Percentiles rank a stretch among this genome's conserved stretches.
Conservation (phyloP, 169 alveolate species). For the Plasmodium sp. region DNA sequence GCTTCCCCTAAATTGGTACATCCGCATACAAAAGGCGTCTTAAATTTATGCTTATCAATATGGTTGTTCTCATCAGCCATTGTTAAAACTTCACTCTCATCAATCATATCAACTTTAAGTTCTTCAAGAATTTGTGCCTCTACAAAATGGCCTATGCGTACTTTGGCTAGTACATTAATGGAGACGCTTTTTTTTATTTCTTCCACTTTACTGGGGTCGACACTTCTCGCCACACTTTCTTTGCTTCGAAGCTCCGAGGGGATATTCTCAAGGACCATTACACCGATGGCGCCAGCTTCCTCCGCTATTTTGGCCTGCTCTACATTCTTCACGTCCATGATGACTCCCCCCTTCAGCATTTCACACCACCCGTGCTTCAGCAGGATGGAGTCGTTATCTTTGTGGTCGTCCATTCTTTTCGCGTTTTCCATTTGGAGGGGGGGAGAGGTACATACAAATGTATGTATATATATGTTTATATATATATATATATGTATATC, state of each 20-base stretch:
- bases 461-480: too few species aligned
- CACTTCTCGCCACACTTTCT: conserved; percentile 86
- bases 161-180: conserved; percentile 86
- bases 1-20: conserved; percentile 87
- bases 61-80: conserved; percentile 84
- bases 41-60: conserved; percentile 81
- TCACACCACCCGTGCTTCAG: conserved; percentile 80
- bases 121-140: conserved; percentile 84
- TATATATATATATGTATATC: too few species aligned
- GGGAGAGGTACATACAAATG: too few species aligned
- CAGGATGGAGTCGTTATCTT: conserved; percentile 35
- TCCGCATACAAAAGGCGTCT: conserved; percentile 89
- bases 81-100: conserved; percentile 87
- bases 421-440: background rate
- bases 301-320: conserved; percentile 88
- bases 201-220: conserved; percentile 84
- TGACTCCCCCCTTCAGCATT: conserved; percentile 87
- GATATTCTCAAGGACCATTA: conserved; percentile 86
- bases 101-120: conserved; percentile 84
- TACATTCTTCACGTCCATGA: conserved; percentile 85
- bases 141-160: conserved; percentile 86
- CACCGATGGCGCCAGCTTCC: conserved; percentile 86
- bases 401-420: conserved; percentile 16
- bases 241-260: conserved; percentile 85
- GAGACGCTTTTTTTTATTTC: conserved; percentile 81